phyloP scores from a whole-genome alignment of 345 rosid genomes.

The Sonneratia alba region DNA sequence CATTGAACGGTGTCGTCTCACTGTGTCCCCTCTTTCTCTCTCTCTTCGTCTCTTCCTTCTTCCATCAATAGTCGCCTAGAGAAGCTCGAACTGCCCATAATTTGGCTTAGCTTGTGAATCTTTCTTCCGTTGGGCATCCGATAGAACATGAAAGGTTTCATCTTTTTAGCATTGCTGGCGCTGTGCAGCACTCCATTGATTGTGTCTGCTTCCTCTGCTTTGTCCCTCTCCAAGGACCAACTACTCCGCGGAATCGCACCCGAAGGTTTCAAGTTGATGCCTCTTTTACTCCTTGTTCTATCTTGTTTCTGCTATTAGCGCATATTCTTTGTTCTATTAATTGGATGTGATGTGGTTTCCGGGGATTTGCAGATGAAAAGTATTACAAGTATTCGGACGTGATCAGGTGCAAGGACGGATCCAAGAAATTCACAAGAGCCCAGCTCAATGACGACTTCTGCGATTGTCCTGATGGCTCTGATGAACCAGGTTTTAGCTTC shows the following conservation, averaged over 20 bases:
- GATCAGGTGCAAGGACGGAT: slow-evolving; percentile 81
- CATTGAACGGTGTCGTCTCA: background rate
- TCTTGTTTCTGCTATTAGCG: background rate
- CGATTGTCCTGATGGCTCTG: slow-evolving; percentile 86
- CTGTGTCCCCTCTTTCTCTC: background rate
- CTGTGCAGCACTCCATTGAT: slow-evolving; percentile 12
- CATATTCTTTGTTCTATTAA: background rate
- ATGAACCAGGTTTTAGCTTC: slow-evolving; percentile 64
- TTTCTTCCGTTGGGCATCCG: background rate
- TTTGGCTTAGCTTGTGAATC: background rate
- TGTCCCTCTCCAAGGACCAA: slow-evolving; percentile 33
- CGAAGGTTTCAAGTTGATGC: slow-evolving; percentile 40
- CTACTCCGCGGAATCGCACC: slow-evolving; percentile 78
- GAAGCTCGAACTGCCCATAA: background rate
- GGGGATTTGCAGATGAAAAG: slow-evolving; percentile 46
- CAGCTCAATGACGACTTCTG: slow-evolving; percentile 95
- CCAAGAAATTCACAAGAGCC: slow-evolving; percentile 59
- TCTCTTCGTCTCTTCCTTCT: background rate
- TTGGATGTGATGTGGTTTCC: background rate
- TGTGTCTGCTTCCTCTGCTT: slow-evolving; percentile 33
- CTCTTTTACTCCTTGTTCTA: background rate
- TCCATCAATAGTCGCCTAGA: background rate
- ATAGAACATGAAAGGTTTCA: slow-evolving; percentile 28
- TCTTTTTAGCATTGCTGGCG: slow-evolving; percentile 19
- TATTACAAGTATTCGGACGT: slow-evolving; percentile 59